These are phyloP conservation scores for Steccherinum ochraceum DNA, from an alignment of 768 basidiomycete species.

Conservation along the genomic window DNA sequence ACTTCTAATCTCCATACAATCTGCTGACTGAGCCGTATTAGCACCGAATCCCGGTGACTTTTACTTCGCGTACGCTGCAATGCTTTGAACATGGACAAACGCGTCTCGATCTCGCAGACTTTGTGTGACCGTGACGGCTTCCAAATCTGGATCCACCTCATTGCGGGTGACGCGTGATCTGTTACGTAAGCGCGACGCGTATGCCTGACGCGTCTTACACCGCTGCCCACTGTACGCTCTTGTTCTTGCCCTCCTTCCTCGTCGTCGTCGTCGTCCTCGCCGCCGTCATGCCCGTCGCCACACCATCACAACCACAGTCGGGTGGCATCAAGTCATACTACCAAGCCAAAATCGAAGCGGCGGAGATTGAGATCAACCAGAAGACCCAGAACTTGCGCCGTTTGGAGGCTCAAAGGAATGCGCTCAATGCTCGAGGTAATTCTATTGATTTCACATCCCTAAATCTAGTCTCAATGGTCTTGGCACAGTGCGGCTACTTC, in stretches of 20 bases:
- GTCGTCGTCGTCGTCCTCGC: not conserved
- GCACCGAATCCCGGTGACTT: not conserved
- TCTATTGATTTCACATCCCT: conserved; percentile 2
- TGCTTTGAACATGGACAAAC: too few species aligned
- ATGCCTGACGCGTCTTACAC: conserved; percentile 1
- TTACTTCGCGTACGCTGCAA: not conserved
- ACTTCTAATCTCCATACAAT: not conserved
- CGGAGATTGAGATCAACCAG: conserved; percentile 90
- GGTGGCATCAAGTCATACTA: conserved; percentile 86
- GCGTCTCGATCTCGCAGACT: too few species aligned
- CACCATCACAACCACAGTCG: conserved; percentile 31
- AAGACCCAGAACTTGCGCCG: conserved; percentile 95
- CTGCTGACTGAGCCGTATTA: not conserved
- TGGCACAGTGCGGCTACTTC: conserved; percentile 67
- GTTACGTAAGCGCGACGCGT: conserved; percentile 3
- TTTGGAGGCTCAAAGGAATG: conserved; percentile 95
- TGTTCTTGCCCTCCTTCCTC: not conserved
- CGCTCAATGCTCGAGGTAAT: conserved; percentile 89
- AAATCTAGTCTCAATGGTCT: too few species aligned
- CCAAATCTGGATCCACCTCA: not conserved
- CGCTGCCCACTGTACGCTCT: too few species aligned
- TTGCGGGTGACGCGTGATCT: too few species aligned
- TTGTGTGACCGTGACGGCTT: not conserved
- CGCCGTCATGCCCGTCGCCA: conserved; percentile 31
- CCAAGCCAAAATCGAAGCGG: conserved; percentile 90